Conservation (phyloP, 768 basidiomycete species). For the Rhodotorula paludigena region DNA sequence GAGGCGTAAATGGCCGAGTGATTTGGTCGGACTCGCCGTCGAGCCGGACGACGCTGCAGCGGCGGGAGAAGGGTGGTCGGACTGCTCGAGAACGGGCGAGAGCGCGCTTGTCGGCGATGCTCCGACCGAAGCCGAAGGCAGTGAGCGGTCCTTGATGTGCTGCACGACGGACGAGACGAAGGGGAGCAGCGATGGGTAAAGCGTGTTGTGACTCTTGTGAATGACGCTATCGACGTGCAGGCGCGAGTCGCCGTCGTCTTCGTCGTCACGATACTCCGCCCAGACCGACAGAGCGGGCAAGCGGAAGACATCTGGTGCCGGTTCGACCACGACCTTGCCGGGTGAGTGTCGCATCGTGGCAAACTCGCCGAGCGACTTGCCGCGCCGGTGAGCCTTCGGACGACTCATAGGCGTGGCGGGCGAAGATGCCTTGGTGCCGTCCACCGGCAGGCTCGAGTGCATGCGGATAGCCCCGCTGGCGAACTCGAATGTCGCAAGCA, state of each 20-base stretch:
- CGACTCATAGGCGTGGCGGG: neutral
- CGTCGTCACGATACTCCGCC: conserved; percentile 63
- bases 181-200: conserved; percentile 74
- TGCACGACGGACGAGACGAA: conserved; percentile 73
- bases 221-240: conserved; percentile 82
- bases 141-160: conserved; percentile 59
- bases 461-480: conserved; percentile 63
- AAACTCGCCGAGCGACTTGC: conserved; percentile 14
- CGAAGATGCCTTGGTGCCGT: neutral
- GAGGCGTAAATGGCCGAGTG: conserved; percentile 56
- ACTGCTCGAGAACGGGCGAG: neutral
- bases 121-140: neutral
- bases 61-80: neutral
- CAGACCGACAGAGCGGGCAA: conserved; percentile 75
- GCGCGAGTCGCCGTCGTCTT: conserved; percentile 48
- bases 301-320: conserved; percentile 32
- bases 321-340: neutral
- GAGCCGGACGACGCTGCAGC: neutral
- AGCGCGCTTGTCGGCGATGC: neutral
- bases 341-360: neutral
- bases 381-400: conserved; percentile 6
- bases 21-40: conserved; percentile 45
- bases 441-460: neutral
- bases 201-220: conserved; percentile 77
- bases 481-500: conserved; percentile 59